A percentile compares a stretch with the other conserved stretches of the same genome.
Conservation (phyloP, 495 filamentous ascomycete species). For the Penicillium salamii region DNA sequence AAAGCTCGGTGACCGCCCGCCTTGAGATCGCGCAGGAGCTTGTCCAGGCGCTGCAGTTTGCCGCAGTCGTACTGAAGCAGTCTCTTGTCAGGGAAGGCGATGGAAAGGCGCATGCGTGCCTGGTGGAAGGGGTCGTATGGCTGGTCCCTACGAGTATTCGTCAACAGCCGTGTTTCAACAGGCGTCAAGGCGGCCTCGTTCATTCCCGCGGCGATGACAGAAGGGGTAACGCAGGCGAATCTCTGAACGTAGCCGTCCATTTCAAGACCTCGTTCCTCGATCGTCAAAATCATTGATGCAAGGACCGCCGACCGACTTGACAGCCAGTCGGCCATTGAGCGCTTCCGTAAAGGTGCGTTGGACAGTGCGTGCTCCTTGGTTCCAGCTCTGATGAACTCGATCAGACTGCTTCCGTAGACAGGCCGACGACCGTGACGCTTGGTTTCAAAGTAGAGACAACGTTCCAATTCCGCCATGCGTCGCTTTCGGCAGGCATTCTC, state of each 20-base stretch:
- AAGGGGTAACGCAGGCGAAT: slow-evolving; percentile 88
- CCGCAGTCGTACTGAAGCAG: slow-evolving; percentile 97
- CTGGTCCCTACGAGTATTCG: slow-evolving; percentile 50
- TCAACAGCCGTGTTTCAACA: slow-evolving; percentile 54
- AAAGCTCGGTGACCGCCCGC: slow-evolving; percentile 87
- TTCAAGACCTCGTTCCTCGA: slow-evolving; percentile 65
- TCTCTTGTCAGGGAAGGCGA: slow-evolving; percentile 95
- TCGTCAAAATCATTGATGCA: slow-evolving; percentile 65
- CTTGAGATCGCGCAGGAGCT: slow-evolving; percentile 81
- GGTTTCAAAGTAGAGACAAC: slow-evolving; percentile 76
- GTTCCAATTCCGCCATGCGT: slow-evolving; percentile 74
- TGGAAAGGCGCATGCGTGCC: slow-evolving; percentile 84
- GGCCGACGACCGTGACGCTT: slow-evolving; percentile 78
- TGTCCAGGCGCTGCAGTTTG: slow-evolving; percentile 89
- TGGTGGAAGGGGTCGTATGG: slow-evolving; percentile 87
- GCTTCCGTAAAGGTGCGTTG: slow-evolving; percentile 39
- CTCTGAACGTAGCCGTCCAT: slow-evolving; percentile 76
- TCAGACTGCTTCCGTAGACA: slow-evolving; percentile 72
- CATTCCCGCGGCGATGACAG: slow-evolving; percentile 77
- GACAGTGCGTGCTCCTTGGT: slow-evolving; percentile 43
- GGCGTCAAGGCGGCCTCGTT: slow-evolving; percentile 65
- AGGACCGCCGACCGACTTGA: slow-evolving; percentile 67
- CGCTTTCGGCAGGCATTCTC: slow-evolving; percentile 69
- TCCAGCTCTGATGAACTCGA: slow-evolving; percentile 68
- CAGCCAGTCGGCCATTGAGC: slow-evolving; percentile 65